These are phyloP conservation scores for Candida yuanshanica DNA, from an alignment of 805 yeast genomes.

Conservation along the genomic window DNA sequence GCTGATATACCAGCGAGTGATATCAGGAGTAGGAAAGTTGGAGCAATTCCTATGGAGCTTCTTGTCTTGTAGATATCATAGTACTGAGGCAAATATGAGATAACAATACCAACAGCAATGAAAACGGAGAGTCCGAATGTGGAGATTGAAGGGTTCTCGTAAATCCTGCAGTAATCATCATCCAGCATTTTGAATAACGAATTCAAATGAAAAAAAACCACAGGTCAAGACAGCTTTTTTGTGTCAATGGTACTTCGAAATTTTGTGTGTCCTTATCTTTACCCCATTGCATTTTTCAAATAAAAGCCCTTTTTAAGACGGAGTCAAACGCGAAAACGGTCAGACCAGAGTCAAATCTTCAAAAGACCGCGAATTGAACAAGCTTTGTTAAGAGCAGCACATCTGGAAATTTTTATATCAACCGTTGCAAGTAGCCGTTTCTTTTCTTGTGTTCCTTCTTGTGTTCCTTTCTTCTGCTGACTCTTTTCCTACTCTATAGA, in stretches of 20 bases:
- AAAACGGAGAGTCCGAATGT: conserved; percentile 44
- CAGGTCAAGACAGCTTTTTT: no score
- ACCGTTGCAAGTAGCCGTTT: neutral
- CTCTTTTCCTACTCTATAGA: neutral
- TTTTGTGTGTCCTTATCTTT: no score
- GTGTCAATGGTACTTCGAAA: no score
- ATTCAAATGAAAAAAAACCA: no score
- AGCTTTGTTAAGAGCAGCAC: neutral
- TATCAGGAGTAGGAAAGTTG: conserved; percentile 65
- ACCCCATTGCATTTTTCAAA: no score
- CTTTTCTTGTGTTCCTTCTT: neutral
- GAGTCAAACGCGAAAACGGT: no score
- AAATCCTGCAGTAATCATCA: conserved; percentile 10
- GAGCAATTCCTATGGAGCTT: conserved; percentile 75
- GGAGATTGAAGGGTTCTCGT: conserved; percentile 39
- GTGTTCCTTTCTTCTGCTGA: no score
- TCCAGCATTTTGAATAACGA: no score
- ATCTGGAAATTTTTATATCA: neutral
- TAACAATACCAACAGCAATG: conserved; percentile 61
- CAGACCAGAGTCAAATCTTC: no score
- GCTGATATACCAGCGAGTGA: conserved; percentile 65
- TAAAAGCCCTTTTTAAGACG: no score
- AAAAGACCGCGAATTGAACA: neutral
- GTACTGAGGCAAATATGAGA: conserved; percentile 76
- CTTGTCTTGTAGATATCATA: conserved; percentile 47